phyloP scores from a whole-genome alignment of 441 rosid species.

The Macaranga tanarius region DNA sequence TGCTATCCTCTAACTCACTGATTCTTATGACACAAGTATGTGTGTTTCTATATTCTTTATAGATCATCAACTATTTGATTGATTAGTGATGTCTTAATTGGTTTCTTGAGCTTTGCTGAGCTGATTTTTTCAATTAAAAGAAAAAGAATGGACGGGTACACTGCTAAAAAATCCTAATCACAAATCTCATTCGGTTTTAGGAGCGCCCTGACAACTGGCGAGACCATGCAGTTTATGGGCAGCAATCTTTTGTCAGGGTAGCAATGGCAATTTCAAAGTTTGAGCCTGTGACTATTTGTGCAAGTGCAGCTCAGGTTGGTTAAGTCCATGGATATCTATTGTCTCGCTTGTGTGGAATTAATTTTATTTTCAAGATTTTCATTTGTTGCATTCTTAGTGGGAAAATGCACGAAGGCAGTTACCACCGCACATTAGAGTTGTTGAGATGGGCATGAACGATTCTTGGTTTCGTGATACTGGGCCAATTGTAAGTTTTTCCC shows the following conservation, averaged over 20 bases:
- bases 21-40: background rate
- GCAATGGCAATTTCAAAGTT: slow-evolving; percentile 77
- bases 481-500: slow-evolving; percentile 65
- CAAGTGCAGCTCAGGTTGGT: slow-evolving; percentile 72
- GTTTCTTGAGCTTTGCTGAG: no score
- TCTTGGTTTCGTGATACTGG: slow-evolving; percentile 96
- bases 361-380: slow-evolving; percentile 1
- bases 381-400: slow-evolving; percentile 53
- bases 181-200: slow-evolving; percentile 36
- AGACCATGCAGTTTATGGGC: slow-evolving; percentile 58
- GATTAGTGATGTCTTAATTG: background rate
- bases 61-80: background rate
- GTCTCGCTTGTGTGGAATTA: background rate
- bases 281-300: slow-evolving; percentile 85
- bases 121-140: no score
- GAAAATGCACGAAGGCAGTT: slow-evolving; percentile 69
- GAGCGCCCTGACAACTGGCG: slow-evolving; percentile 96
- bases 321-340: slow-evolving; percentile 4
- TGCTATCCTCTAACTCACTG: background rate
- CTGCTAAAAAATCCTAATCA: no score
- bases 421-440: slow-evolving; percentile 68
- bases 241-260: slow-evolving; percentile 55
- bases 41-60: background rate
- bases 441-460: slow-evolving; percentile 93
- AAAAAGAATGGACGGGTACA: no score